Base-by-base conservation (phyloP, 2,329 filamentous ascomycete species). In the Cladosporium oxysporum region DNA sequence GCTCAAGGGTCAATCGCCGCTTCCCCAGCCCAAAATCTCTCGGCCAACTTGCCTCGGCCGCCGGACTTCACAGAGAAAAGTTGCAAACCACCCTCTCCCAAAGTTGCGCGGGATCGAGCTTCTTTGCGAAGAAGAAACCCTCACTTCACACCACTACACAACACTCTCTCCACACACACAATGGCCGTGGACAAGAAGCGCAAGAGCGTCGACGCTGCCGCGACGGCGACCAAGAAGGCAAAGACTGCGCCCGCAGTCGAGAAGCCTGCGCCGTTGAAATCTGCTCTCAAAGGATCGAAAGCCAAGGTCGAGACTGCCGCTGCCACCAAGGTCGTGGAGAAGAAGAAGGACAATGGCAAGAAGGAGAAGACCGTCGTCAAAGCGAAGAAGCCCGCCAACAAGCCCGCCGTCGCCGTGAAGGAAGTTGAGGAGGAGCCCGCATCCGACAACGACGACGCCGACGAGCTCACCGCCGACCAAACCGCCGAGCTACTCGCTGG, bases 401-500 rank as follows among this genome's bases (percentile, higher is more conserved):
- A 62, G 52, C 65, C 62, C 18, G 65, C 66, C 37, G 69, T 66
- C 31, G 66, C 72, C 21, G 60, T 60, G 11, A 62, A 66, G 11
- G 66, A 63, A 23, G 67, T 69, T 14, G 41, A 47, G 2, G 41
- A 47, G 2, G 52, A 55, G 31, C 62, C 64, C 5, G 66, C 63
- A 16, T 64, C 70, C 33, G 71, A 74, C 5, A 68, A 69, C 64
- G 31, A 33, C 8, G 31, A 33, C 31, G 31, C 31, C 33, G 12
- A 35, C 33, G 71, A 72, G 23, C 70, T 74, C 58, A 74, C 72
- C 23, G 80, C 81, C 47, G 81, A 83, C 71, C 82, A 83, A 71
- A 83, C 82, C 33, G 80, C 80, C n/a, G 82, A 80, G 8, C 77
- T 84, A 21, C 79, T 84, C 29, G 81, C 81, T 67, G 83, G 83